Conservation (phyloP, 2,329 filamentous ascomycete genomes). For the Diaporthe caulivora region DNA sequence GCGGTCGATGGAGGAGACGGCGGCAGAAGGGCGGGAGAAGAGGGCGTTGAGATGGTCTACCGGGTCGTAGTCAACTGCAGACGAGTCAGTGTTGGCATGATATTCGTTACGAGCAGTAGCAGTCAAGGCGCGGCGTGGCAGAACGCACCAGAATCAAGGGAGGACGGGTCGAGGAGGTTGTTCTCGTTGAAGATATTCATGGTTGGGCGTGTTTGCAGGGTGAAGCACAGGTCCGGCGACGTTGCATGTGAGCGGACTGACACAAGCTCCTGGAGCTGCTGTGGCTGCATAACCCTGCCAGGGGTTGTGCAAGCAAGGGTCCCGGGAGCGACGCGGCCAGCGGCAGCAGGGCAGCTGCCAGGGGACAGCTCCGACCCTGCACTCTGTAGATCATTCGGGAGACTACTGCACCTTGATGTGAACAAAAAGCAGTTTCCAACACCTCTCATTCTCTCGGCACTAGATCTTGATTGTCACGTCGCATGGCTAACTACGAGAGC, state of each 20-base stretch:
- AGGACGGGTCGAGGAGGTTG: slow-evolving; percentile 38
- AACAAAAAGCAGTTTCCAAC: too few relatives aligned
- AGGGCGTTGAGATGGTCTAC: slow-evolving; percentile 93
- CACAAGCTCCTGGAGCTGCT: slow-evolving; percentile 21
- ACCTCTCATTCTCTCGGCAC: too few relatives aligned
- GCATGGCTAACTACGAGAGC: too few relatives aligned
- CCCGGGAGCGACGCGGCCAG: not conserved
- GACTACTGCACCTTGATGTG: too few relatives aligned
- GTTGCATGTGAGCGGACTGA: slow-evolving; percentile 36
- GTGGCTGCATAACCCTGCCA: not conserved
- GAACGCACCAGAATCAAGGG: slow-evolving; percentile 43
- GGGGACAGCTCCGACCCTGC: not conserved
- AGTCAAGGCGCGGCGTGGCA: not conserved
- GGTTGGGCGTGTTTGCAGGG: slow-evolving; percentile 1
- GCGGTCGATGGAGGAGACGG: slow-evolving; percentile 80
- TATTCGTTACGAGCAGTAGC: not conserved
- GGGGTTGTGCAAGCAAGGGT: not conserved
- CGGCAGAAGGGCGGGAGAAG: slow-evolving; percentile 89
- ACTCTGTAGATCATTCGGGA: too few relatives aligned
- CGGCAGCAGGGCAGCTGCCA: too few relatives aligned
- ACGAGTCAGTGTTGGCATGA: slow-evolving; percentile 18
- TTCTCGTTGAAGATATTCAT: slow-evolving; percentile 40
- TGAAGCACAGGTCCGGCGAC: slow-evolving; percentile 31
- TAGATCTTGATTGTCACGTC: too few relatives aligned
- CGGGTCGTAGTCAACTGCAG: slow-evolving; percentile 83